A percentile compares a stretch with the other conserved stretches of the same genome.
Conservation (phyloP, 345 rosid genomes). For the Carallia pectinifolia region DNA sequence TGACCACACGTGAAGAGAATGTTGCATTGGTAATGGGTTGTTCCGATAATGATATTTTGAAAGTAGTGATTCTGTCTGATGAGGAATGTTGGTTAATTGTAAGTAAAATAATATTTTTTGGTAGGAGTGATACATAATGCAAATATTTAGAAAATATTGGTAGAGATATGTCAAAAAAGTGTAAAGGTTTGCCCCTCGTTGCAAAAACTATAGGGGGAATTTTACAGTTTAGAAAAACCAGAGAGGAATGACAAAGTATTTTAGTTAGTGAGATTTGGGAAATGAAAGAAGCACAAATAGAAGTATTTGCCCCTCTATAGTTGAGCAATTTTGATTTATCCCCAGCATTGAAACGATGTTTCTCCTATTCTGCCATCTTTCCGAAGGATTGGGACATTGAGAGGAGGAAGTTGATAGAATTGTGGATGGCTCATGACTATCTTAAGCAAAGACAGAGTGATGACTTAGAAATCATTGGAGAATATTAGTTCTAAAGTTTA, state of each 20-base stretch:
- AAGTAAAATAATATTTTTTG: background rate
- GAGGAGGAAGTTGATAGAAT: background rate
- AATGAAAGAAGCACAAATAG: slow-evolving; percentile 5
- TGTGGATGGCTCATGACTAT: slow-evolving; percentile 24
- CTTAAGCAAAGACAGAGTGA: background rate
- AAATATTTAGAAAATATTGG: background rate
- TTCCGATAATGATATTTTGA: background rate
- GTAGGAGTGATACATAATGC: background rate
- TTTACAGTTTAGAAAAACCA: slow-evolving; percentile 1
- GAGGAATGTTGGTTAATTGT: slow-evolving; percentile 7
- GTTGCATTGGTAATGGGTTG: background rate
- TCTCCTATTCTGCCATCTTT: slow-evolving; percentile 5
- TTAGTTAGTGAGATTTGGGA: slow-evolving; percentile 18
- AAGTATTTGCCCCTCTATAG: slow-evolving; percentile 9
- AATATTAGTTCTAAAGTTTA: background rate
- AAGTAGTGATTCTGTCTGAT: background rate
- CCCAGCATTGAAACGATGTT: background rate
- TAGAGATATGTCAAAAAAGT: background rate
- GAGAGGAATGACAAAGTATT: slow-evolving; percentile 23
- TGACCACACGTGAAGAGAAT: background rate
- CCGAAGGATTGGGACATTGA: background rate
- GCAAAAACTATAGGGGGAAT: slow-evolving; percentile 8
- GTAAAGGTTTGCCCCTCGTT: slow-evolving; percentile 13
- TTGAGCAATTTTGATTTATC: slow-evolving; percentile 16
- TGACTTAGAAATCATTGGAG: background rate